These are phyloP conservation scores for Nicotiana obtusifolia DNA, from an alignment of 257 asterid genomes.

Conservation along the genomic window DNA sequence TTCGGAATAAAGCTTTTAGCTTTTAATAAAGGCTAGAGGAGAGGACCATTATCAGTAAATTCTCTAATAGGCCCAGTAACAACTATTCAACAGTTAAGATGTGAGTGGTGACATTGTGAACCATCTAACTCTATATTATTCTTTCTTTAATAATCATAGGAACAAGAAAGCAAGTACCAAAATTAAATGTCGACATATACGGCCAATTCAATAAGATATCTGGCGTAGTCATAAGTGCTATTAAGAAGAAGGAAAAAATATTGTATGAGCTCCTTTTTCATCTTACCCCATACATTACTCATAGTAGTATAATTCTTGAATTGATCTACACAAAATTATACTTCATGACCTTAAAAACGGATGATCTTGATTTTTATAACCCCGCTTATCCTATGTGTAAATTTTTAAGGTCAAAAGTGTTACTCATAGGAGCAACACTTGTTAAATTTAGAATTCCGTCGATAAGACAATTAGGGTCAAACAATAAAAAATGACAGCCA, in stretches of 20 bases:
- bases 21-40: background rate
- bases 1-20: background rate
- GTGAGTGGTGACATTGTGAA: conserved; percentile 2
- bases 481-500: no score
- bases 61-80: background rate
- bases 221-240: background rate
- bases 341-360: no score
- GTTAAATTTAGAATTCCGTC: no score
- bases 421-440: no score
- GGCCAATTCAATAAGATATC: background rate
- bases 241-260: background rate
- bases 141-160: background rate
- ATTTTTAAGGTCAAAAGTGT: no score
- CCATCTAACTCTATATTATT: background rate
- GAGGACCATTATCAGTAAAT: background rate
- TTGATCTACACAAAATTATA: background rate
- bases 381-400: no score
- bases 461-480: no score
- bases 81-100: conserved; percentile 4
- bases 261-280: background rate
- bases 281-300: background rate
- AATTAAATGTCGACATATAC: background rate
- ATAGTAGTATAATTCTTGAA: background rate
- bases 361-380: no score
- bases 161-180: background rate